Base-by-base conservation (phyloP, 306 rosid genomes). In the Medicago arabica region DNA sequence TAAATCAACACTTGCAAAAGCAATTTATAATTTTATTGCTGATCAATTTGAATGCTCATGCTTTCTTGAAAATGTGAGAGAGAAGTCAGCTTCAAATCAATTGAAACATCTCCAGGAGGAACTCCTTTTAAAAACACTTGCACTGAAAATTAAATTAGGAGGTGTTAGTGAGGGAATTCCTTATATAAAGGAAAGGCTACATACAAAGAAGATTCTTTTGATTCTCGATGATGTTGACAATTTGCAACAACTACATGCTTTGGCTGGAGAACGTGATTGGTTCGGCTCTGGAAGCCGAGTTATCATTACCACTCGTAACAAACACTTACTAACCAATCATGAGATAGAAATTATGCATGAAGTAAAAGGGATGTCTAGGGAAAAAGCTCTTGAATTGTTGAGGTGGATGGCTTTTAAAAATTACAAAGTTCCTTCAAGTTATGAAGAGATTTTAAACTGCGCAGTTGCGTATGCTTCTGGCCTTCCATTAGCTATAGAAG, bases 401-500 rank as follows among this genome's bases (percentile, higher is more conserved):
- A 66, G 12, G 11, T 41, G 34, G 71, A 41, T 11, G 4, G 71
- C 54, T 12, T 41, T 66, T 13, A 41, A 43, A 43, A 19, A 1
- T 11, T 18, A 43, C 38, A 43, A 41, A 11, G 17, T 41, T 41
- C 18, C 41, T 41, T 9, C 71, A 66, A 11, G 71, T 19, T 41
- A 41, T 3, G 10, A 66, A 10, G 6, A 19, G 3, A 6, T 41
- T 43, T 41, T 66, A 41, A 12, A 19, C 0, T 38, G 38, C 41
- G 71, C 18, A 12, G 16, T 41, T 2, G 11, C 0, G 6, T 66
- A 41, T 19, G 36, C 71, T 41, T 41, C 71, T 11, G 71, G 71
- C 38, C 71, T 66, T 11, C 71, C 71, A 6, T 41, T 78, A n/a
- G 67, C 67, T 49, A 31, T 69, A 36, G 63, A 69, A 77, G 43